Base-by-base conservation (phyloP, 331 rosid species). In the Ulmus americana region DNA sequence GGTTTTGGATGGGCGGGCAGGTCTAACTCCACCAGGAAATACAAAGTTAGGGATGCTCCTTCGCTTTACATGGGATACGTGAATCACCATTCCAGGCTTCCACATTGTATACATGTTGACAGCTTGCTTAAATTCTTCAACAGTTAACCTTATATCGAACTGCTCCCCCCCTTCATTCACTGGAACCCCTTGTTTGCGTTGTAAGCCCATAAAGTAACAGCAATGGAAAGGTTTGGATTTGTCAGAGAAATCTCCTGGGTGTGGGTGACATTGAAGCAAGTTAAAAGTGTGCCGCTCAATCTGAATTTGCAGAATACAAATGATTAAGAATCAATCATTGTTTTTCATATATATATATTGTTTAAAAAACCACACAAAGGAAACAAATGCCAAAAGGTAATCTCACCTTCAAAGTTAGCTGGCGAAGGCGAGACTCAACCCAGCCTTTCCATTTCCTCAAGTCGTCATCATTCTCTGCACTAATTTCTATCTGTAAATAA, bases 371-470 rank as follows among this genome's bases (percentile, higher is more conserved):
- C 40, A n/a, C 15, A 7, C 5, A 5, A 16, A 9, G 50, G 6
- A 68, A 63, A 54, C 10, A 15, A 22, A 14, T 10, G 47, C 9
- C 42, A 14, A 39, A 63, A 12, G 72, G 39, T 65, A 54, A 42
- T 45, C 54, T 67, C 78, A 94, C 97, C 95, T 87, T 90, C 77
- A 89, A 70, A 39, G 95, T 94, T 56, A 94, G 85, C 52, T 89
- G 97, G 47, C 99, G 95, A 44, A 89, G 97, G 60, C 99, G 95
- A 70, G 99, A 94, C 66, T 85, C 95, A 78, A 94, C 99, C 99
- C 99, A 94, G 22, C 99, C 99, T 74, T 94, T 89, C 97, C 97
- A 94, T 41, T 82, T 77, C 83, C 99, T 87, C 59, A 89, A 76
- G 77, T 87, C 97, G 55, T 87, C 95, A 10, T 59, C 91, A 73